Base-by-base conservation (phyloP, 257 asterid species). In the Rubia yunnanensis region DNA sequence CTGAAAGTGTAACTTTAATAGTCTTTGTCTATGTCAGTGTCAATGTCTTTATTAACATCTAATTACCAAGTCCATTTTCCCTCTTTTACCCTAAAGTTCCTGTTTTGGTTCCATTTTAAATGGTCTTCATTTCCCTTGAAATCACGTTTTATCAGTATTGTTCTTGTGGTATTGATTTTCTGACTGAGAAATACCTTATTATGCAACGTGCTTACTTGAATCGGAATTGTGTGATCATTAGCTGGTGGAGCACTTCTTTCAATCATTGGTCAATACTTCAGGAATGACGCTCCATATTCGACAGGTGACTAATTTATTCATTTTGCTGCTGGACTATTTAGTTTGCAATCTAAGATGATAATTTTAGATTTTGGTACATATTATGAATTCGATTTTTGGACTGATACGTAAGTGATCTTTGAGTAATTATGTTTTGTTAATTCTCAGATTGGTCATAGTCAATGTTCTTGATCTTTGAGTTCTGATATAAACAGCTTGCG, bases 231-330 rank as follows among this genome's bases (percentile, higher is more conserved):
- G 31, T 13, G 62, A 56, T 64, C 24, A 10, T 41, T 77, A 94
- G 99, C 77, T 94, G 81, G 99, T 94, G 77, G 99, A 90, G 82
- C 97, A 94, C 83, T 94, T 90, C 86, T 94, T 94, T 77, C 99
- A 90, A 79, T 94, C 96, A 53, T 71, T 94, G 81, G 96, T 88
- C 76, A 94, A 88, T 80, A 94, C 99, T 26, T 94, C 97, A 63
- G 97, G 99, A 70, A 90, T 90, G 97, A 90, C 99, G n/a, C 88
- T 90, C 32, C 99, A 94, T 74, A 90, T 90, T 72, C 83, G 95
- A 14, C 99, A 94, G 95, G 99, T 94, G 74, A 50, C 39, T 32
- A 20, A 23, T 24, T 69, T 26, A 22, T 63, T 66, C 3, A 5
- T 66, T 10, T 59, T 48, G 3, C 13, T 14, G 20, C 13, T 63